Evolutionary conservation across 2,329 filamentous ascomycete species (phyloP), one percentile per base, ranked within the genome.

Genomic region (Exophiala alcalophila): DNA sequence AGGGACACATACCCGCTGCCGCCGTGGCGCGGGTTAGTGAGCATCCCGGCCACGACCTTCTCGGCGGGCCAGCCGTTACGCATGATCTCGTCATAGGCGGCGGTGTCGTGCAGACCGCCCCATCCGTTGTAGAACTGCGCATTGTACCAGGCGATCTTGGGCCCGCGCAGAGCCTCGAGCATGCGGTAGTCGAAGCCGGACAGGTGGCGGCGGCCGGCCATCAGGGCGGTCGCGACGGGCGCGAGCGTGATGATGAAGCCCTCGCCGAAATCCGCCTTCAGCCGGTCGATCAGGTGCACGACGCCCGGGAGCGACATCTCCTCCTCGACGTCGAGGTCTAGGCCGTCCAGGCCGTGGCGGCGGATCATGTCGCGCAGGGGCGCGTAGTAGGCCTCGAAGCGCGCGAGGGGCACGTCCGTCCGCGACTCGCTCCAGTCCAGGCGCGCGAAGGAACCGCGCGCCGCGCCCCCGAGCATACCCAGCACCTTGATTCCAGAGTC

Each of bases 121-220:
- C 87, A 96, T 2, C 88, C 88, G 59, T 86, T 92, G 72, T 96
- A 96, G 65, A 95, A 94, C 60, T 96, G 90, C 4, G 83, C 75
- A 60, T 95, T 95, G 64, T 95, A 95, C 80, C 88, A 96, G 2
- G 75, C 73, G 19, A 95, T 84, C 29, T 83, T 74, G 11, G 64
- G 65, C 1, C 83, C 82, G 4, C 78, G 72, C 62, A 78, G 73
- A 8, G 74, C 71, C 61, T 94, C 87, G 2, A 96, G 74, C 8
- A 80, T 71, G 30, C 80, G 73, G 64, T 95, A 95, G 61, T 80
- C 76, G 63, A 95, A 95, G 0, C 89, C 90, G 46, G 83, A 89
- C 3, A 94, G 73, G 27, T 83, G 74, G 10, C 63, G 63, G 18
- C 81, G 66, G 8, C 74, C 66, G 20, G 63, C 62, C 45, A 87